Evolutionary conservation across 805 yeast genomes (phyloP), one percentile per base, ranked within the genome.

Genomic region (Nematodospora valgi): DNA sequence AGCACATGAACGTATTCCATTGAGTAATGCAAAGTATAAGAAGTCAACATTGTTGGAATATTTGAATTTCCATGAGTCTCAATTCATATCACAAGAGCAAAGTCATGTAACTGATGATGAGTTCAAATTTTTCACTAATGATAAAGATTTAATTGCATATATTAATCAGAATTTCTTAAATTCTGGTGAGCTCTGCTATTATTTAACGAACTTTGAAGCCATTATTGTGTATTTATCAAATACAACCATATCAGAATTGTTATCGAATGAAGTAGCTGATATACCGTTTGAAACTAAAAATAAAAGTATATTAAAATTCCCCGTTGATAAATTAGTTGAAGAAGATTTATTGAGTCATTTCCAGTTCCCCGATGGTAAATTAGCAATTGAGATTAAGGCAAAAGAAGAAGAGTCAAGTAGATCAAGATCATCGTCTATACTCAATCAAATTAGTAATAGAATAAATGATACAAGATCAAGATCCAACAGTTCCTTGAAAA

Each of bases 131-230:
- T 60, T 62, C 38, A 38, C 39, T 4, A 53, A 49, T 32, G 70
- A 67, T 39, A 46, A 46, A 18, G 59, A 51, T 14, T 40, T 65
- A 21, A 48, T 60, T n/a, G 41, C 52, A 6, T 52, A 47, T 38
- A 48, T 65, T 8, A 49, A 48, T 34, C 33, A 41, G 11, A 48
- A 39, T 11, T 59, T 49, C 37, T 51, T 65, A 27, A 65, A 66
- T 43, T 54, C 51, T 19, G 70, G 72, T 1, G 72, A 66, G 39
- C 40, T 58, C 23, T 52, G 54, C 31, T 67, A 55, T 38, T 66
- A 64, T 41, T 47, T 66, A 20, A 66, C 72, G 3, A 67, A 67
- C 43, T 60, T 65, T 34, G 72, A 67, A 35, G 72, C 72, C 3
- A 56, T 62, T 12, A 47, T 64, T 10, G 56, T 49, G 29, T 67